These are phyloP conservation scores for Cryptococcus sp. DNA, from an alignment of 1,284 basidiomycete genomes.

Conservation along the genomic window DNA sequence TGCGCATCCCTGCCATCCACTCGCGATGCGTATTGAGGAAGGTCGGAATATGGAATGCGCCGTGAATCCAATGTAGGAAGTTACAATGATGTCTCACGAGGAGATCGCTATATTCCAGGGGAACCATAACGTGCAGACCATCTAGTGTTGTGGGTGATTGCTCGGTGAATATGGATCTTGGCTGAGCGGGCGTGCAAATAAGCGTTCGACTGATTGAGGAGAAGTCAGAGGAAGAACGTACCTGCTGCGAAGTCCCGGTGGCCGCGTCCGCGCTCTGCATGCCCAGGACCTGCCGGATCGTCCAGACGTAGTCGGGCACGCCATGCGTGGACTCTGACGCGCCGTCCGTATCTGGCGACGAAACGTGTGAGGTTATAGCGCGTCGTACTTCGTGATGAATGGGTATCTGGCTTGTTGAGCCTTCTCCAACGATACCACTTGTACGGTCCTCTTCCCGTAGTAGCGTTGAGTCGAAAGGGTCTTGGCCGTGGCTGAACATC, in stretches of 20 bases:
- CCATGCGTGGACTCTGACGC: not conserved
- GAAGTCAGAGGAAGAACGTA: not conserved
- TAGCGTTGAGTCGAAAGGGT: too few relatives aligned
- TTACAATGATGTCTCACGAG: constrained; percentile 23
- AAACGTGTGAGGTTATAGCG: not conserved
- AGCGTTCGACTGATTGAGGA: not conserved
- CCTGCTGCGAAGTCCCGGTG: not conserved
- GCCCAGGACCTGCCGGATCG: constrained; percentile 10
- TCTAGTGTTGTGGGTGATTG: constrained; percentile 8
- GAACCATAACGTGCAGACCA: constrained; percentile 16
- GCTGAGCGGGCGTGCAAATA: constrained; percentile 4
- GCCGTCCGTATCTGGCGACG: constrained; percentile 1
- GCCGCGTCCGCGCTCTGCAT: not conserved
- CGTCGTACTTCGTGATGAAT: too few relatives aligned
- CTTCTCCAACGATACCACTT: too few relatives aligned
- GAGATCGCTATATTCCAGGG: constrained; percentile 4
- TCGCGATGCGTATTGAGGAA: constrained; percentile 31
- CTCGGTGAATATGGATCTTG: constrained; percentile 13
- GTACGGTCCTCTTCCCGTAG: not conserved
- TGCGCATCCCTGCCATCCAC: constrained; percentile 22
- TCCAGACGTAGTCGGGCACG: constrained; percentile 5
- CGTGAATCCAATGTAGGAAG: constrained; percentile 27
- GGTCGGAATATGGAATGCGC: constrained; percentile 28
- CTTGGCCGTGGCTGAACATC: not conserved
- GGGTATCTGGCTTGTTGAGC: too few relatives aligned